phyloP scores from a whole-genome alignment of 306 rosid genomes.

The Trifolium pratense region DNA sequence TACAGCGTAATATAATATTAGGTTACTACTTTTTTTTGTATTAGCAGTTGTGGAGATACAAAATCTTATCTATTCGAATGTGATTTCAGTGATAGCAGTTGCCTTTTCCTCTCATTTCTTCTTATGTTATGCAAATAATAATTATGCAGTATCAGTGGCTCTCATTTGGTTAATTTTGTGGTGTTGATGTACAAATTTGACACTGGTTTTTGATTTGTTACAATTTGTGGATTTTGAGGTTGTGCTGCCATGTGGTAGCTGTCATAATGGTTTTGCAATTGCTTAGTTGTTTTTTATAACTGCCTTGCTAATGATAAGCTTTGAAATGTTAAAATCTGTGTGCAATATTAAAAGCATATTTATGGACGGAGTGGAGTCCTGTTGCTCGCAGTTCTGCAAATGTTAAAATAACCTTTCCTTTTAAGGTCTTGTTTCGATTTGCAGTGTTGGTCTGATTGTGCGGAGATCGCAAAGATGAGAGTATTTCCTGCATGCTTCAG shows the following conservation, averaged over 20 bases:
- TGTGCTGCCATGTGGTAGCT: background rate
- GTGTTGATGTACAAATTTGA: background rate
- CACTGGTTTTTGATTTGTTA: background rate
- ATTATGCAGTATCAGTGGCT: background rate
- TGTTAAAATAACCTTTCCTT: no score
- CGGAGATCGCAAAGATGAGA: no score
- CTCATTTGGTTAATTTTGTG: background rate
- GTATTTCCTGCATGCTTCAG: no score
- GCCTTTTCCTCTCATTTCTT: background rate
- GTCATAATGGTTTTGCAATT: constrained; percentile 2
- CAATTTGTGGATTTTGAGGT: background rate
- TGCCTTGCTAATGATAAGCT: background rate
- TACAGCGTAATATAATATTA: no score
- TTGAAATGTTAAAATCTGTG: background rate
- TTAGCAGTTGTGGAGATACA: background rate
- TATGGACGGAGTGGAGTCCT: background rate
- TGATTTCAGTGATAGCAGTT: background rate
- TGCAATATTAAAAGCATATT: background rate
- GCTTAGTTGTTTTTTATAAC: constrained; percentile 8
- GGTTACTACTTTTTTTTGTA: background rate
- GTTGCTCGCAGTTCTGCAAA: background rate
- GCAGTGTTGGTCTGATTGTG: no score
- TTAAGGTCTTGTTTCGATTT: no score
- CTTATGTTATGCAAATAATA: background rate
- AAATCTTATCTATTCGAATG: background rate